Conservation (phyloP, 495 filamentous ascomycete species). For the Achaetomiella virescens region DNA sequence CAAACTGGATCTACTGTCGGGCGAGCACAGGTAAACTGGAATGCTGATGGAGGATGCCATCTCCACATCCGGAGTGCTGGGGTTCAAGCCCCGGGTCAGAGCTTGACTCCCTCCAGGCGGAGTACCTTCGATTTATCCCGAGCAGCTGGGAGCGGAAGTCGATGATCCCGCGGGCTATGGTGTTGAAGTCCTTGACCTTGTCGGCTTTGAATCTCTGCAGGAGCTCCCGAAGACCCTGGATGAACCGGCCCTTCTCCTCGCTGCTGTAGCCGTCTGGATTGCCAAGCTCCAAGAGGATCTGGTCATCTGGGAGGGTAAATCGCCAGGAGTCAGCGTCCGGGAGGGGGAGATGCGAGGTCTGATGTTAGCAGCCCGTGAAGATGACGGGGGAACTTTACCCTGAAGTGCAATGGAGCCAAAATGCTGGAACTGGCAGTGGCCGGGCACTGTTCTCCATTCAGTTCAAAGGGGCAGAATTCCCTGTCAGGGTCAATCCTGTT, state of each 20-base stretch:
- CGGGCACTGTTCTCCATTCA: constrained; percentile 70
- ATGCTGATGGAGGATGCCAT: not conserved
- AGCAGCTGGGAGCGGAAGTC: constrained; percentile 61
- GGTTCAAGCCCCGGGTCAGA: constrained; percentile 21
- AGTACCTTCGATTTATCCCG: constrained; percentile 48
- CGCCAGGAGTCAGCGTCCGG: constrained; percentile 54
- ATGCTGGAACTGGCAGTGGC: constrained; percentile 71
- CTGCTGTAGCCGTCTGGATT: constrained; percentile 62
- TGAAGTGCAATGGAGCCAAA: constrained; percentile 66
- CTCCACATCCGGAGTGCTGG: not conserved
- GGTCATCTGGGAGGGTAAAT: constrained; percentile 65
- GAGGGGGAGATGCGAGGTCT: constrained; percentile 21
- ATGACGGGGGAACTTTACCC: constrained; percentile 60
- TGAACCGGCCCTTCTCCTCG: constrained; percentile 66
- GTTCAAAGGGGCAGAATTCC: constrained; percentile 67
- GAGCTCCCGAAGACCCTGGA: constrained; percentile 65
- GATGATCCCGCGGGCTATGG: constrained; percentile 74
- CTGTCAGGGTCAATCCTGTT: constrained; percentile 71
- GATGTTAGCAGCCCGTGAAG: constrained; percentile 27
- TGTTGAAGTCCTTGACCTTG: constrained; percentile 72
- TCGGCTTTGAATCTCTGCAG: constrained; percentile 68
- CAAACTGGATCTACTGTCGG: constrained; percentile 18
- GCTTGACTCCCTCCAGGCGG: constrained; percentile 31
- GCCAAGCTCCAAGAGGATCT: constrained; percentile 78
- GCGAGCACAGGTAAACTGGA: constrained; percentile 3